These are phyloP conservation scores for Candida sojae DNA, from an alignment of 1,139 yeast species.

Conservation along the genomic window DNA sequence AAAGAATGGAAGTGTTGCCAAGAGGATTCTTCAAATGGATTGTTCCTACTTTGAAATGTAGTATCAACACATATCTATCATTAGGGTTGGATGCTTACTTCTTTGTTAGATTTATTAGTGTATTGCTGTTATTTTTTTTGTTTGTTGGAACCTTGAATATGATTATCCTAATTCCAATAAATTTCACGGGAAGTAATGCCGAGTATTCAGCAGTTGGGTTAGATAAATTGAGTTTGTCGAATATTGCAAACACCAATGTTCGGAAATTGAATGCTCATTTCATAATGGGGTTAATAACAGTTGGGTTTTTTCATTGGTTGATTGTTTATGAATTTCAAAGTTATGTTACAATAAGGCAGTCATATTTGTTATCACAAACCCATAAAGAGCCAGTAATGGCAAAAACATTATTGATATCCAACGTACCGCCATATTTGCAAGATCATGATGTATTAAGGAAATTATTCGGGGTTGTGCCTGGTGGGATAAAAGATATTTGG, in stretches of 20 bases:
- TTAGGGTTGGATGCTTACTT: conserved; percentile 69
- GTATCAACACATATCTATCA: conserved; percentile 43
- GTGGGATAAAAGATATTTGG: conserved; percentile 52
- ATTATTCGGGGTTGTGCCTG: conserved; percentile 39
- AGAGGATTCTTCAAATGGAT: conserved; percentile 53
- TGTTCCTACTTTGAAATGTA: conserved; percentile 36
- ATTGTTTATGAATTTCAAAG: conserved; percentile 51
- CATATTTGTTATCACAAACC: conserved; percentile 29
- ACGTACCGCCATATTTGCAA: conserved; percentile 44
- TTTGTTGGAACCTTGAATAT: conserved; percentile 53
- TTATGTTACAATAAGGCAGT: conserved; percentile 46
- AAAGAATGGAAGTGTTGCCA: conserved; percentile 38
- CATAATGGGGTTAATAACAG: conserved; percentile 50
- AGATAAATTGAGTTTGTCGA: conserved; percentile 62
- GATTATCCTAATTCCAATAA: conserved; percentile 58
- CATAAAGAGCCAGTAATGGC: conserved; percentile 29
- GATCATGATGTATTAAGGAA: conserved; percentile 24
- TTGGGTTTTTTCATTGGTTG: conserved; percentile 55
- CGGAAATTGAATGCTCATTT: conserved; percentile 55
- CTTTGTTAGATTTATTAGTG: conserved; percentile 54
- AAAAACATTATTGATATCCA: conserved; percentile 48
- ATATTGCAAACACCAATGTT: conserved; percentile 52
- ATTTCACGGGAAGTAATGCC: conserved; percentile 44
- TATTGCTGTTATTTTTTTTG: conserved; percentile 49
- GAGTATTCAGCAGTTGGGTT: conserved; percentile 45